These are phyloP conservation scores for Fusarium devonianum DNA, from an alignment of 2,329 filamentous ascomycete species.

Conservation along the genomic window DNA sequence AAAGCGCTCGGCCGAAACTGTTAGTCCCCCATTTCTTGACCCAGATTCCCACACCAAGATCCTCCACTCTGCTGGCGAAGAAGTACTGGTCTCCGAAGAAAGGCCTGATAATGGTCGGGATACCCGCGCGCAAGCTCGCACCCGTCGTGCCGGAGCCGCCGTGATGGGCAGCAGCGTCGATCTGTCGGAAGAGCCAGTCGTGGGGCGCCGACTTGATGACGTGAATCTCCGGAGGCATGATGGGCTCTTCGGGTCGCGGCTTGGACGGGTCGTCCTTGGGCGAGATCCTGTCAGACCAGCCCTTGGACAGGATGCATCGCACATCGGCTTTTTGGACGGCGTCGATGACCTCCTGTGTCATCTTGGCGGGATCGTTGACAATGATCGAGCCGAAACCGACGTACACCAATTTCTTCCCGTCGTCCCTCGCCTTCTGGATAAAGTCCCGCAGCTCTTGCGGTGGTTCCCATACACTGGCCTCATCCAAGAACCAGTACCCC, in stretches of 20 bases:
- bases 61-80: conserved; percentile 88
- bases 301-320: conserved; percentile 92
- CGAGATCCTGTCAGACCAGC: conserved; percentile 85
- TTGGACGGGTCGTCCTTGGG: conserved; percentile 55
- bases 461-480: conserved; percentile 73
- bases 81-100: conserved; percentile 99
- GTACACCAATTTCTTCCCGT: conserved; percentile 92
- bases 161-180: conserved; percentile 94
- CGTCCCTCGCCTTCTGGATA: conserved; percentile 80
- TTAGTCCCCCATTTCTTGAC: conserved; percentile 90
- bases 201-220: conserved; percentile 92
- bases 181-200: conserved; percentile 94
- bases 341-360: conserved; percentile 93
- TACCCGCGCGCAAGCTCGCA: conserved; percentile 86
- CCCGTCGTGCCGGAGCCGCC: conserved; percentile 95
- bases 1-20: conserved; percentile 83
- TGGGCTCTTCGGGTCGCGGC: conserved; percentile 65
- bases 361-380: conserved; percentile 83
- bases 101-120: conserved; percentile 93
- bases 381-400: conserved; percentile 98
- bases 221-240: conserved; percentile 80
- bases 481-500: conserved; percentile 97
- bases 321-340: conserved; percentile 91
- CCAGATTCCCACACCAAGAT: conserved; percentile 89
- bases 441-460: conserved; percentile 79